Evolutionary conservation across 768 basidiomycete genomes (phyloP).

Genomic region (Gymnopilus junonius): DNA sequence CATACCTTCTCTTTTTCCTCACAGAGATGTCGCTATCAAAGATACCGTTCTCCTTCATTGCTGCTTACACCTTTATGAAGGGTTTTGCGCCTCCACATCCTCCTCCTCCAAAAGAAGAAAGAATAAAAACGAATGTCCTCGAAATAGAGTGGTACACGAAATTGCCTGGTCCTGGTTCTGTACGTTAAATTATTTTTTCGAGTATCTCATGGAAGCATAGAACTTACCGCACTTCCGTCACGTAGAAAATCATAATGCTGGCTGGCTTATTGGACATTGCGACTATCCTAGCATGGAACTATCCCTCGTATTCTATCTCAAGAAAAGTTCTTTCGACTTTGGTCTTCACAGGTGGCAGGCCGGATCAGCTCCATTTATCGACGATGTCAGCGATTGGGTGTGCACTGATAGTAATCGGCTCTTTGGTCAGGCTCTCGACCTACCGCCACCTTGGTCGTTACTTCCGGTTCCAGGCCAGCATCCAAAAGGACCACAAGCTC

Average conservation of each 20-base stretch:
- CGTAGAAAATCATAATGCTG: neutral
- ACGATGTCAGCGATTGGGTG: neutral
- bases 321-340: slow-evolving; percentile 1
- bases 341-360: slow-evolving; percentile 4
- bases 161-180: neutral
- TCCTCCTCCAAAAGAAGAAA: slow-evolving; percentile 9
- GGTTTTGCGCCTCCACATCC: slow-evolving; percentile 9
- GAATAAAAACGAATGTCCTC: neutral
- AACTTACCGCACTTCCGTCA: neutral
- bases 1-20: too few species aligned
- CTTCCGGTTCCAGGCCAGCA: slow-evolving; percentile 29
- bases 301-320: neutral
- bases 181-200: neutral
- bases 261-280: slow-evolving; percentile 2
- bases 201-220: too few species aligned
- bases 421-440: neutral
- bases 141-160: neutral
- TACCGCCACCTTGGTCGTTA: slow-evolving; percentile 16
- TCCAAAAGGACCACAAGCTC: slow-evolving; percentile 44
- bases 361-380: slow-evolving; percentile 2
- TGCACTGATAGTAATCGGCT: slow-evolving; percentile 4
- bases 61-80: neutral
- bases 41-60: slow-evolving; percentile 4
- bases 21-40: slow-evolving; percentile 5
- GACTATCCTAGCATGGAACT: slow-evolving; percentile 11